Percentiles rank a stretch among this genome's conserved stretches.
Evolutionary conservation across 1,284 basidiomycete genomes (phyloP).

Genomic region (Cutaneotrichosporon cavernicola): DNA sequence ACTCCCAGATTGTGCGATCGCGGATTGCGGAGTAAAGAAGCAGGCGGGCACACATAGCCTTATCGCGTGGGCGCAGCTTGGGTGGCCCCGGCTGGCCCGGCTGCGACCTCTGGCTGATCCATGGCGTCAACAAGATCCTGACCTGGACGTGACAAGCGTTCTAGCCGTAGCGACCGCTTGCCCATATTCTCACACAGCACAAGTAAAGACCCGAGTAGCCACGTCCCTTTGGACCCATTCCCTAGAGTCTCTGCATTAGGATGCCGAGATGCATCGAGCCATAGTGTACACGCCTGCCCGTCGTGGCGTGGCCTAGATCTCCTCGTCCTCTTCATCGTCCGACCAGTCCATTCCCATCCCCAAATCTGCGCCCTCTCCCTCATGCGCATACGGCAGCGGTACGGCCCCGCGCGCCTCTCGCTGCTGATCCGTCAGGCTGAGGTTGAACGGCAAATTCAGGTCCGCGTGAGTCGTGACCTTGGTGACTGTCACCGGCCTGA

Average conservation of each 20-base stretch:
- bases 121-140: too few species aligned
- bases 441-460: constrained; percentile 69
- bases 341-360: constrained; percentile 36
- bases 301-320: constrained; percentile 28
- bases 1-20: not conserved
- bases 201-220: too few species aligned
- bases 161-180: too few species aligned
- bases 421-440: constrained; percentile 79
- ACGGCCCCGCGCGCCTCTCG: constrained; percentile 73
- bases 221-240: too few species aligned
- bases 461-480: constrained; percentile 58
- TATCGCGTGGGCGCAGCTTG: not conserved
- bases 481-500: constrained; percentile 9
- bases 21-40: not conserved
- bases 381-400: constrained; percentile 80
- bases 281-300: not conserved
- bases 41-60: not conserved
- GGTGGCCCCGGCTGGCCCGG: not conserved
- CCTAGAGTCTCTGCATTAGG: not conserved
- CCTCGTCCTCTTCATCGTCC: constrained; percentile 46
- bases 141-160: too few species aligned
- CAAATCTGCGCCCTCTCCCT: constrained; percentile 58
- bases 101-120: not conserved
- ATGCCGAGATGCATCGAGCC: not conserved
- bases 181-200: not conserved